Evolutionary conservation across 2,329 filamentous ascomycete genomes (phyloP).

Genomic region (Sarocladium kiliense): DNA sequence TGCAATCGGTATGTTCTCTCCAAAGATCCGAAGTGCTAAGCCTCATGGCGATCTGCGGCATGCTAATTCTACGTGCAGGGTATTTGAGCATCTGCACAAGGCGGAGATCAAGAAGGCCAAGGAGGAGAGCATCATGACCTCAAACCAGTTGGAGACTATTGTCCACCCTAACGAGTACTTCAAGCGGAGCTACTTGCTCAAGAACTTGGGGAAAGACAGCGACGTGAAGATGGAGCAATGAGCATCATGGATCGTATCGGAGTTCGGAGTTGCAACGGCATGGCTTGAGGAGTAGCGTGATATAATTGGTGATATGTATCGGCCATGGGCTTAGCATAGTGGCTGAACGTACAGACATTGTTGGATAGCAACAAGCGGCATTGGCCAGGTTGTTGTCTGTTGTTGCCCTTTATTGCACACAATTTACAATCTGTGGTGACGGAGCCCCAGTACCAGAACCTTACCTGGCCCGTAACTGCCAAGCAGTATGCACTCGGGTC

Average conservation of each 20-base stretch:
- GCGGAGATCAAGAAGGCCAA: constrained; percentile 70
- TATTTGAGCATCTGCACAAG: constrained; percentile 86
- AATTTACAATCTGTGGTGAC: no score
- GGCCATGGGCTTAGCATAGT: not conserved
- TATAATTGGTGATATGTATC: not conserved
- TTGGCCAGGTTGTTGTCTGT: no score
- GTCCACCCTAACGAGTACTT: constrained; percentile 98
- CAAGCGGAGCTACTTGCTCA: constrained; percentile 86
- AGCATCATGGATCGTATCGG: not conserved
- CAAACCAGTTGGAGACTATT: constrained; percentile 84
- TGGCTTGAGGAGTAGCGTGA: not conserved
- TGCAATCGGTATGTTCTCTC: constrained; percentile 67
- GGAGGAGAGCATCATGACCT: constrained; percentile 65
- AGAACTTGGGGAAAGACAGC: constrained; percentile 60
- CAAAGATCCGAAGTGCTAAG: not conserved
- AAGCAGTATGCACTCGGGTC: not conserved
- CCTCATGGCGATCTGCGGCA: no score
- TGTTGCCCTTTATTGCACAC: no score
- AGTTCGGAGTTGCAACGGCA: not conserved
- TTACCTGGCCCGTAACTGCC: not conserved
- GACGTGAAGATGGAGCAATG: constrained; percentile 55
- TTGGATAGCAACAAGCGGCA: no score
- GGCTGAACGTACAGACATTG: no score
- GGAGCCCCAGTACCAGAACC: no score
- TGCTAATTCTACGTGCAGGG: constrained; percentile 37